These are phyloP conservation scores for Penicillium sp. DNA, from an alignment of 2,329 filamentous ascomycete genomes.

Conservation along the genomic window DNA sequence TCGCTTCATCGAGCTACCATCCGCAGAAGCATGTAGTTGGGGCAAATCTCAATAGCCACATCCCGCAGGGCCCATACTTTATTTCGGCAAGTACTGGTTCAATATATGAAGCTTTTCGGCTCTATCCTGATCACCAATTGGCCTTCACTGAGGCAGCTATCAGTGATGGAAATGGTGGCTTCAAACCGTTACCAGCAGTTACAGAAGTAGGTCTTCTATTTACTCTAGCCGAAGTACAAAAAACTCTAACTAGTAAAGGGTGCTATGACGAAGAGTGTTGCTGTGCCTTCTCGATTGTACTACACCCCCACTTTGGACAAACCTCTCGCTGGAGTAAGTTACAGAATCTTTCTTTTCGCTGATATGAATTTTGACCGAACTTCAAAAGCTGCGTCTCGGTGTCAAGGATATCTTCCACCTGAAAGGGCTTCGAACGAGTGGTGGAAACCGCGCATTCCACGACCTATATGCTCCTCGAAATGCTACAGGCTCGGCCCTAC, in stretches of 20 bases:
- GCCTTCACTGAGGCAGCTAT: constrained; percentile 52
- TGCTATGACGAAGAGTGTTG: constrained; percentile 41
- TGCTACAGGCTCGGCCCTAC: constrained; percentile 51
- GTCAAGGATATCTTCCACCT: constrained; percentile 64
- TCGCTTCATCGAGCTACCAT: constrained; percentile 1
- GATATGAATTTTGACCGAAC: not conserved
- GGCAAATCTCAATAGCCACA: constrained; percentile 5
- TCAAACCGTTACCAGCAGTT: constrained; percentile 13
- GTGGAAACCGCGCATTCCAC: constrained; percentile 60
- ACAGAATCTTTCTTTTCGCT: not conserved
- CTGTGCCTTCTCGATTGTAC: constrained; percentile 61
- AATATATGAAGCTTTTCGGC: constrained; percentile 49
- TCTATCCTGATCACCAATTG: constrained; percentile 51
- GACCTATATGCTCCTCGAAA: constrained; percentile 50
- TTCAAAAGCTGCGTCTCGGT: constrained; percentile 46
- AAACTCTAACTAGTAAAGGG: not conserved
- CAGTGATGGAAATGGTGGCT: constrained; percentile 17
- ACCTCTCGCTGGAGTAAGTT: constrained; percentile 56
- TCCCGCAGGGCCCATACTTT: constrained; percentile 53
- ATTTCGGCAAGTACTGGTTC: constrained; percentile 43
- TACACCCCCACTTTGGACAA: constrained; percentile 53
- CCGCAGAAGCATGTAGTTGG: not conserved
- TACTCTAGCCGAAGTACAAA: not conserved
- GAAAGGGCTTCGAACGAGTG: constrained; percentile 54
- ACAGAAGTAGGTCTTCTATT: constrained; percentile 1